Percentiles rank a stretch among this genome's conserved stretches.
These are phyloP conservation scores for Rutstroemia sp. DNA, from an alignment of 2,329 filamentous ascomycete genomes.

Conservation along the genomic window DNA sequence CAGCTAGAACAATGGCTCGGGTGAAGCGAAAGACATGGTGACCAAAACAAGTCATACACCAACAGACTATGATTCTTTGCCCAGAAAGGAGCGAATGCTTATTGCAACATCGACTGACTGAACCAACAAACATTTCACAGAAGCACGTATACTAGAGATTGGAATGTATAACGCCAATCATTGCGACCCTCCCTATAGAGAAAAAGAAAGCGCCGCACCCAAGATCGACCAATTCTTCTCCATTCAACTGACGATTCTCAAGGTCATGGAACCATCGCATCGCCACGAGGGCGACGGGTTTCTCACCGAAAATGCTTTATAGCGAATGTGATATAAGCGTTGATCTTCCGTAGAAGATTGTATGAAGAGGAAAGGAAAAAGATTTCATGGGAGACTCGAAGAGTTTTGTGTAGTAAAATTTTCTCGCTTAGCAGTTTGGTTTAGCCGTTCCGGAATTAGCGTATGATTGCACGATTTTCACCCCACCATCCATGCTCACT, in stretches of 20 bases:
- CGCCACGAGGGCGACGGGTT: slow-evolving; percentile 12
- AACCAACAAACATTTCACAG: neutral
- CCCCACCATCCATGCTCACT: neutral
- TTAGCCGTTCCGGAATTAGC: neutral
- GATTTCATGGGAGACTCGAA: neutral
- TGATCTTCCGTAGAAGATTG: slow-evolving; percentile 11
- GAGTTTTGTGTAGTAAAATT: neutral
- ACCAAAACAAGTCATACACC: no score
- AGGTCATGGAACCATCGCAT: slow-evolving; percentile 16
- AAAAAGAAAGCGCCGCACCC: slow-evolving; percentile 14
- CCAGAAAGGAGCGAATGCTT: neutral
- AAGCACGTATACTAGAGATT: neutral
- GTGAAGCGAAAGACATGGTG: no score
- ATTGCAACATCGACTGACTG: neutral
- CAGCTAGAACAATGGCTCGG: no score
- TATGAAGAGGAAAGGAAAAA: slow-evolving; percentile 9
- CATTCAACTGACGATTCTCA: slow-evolving; percentile 15
- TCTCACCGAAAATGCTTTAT: slow-evolving; percentile 16
- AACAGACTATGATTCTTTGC: no score
- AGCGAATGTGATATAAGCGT: slow-evolving; percentile 14
- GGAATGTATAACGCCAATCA: slow-evolving; percentile 14
- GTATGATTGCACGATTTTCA: neutral
- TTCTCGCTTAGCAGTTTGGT: slow-evolving; percentile 1
- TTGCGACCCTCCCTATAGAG: slow-evolving; percentile 13
- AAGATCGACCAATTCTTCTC: slow-evolving; percentile 14